These are phyloP conservation scores for Syzygium grande DNA, from an alignment of 345 rosid genomes.

Conservation along the genomic window DNA sequence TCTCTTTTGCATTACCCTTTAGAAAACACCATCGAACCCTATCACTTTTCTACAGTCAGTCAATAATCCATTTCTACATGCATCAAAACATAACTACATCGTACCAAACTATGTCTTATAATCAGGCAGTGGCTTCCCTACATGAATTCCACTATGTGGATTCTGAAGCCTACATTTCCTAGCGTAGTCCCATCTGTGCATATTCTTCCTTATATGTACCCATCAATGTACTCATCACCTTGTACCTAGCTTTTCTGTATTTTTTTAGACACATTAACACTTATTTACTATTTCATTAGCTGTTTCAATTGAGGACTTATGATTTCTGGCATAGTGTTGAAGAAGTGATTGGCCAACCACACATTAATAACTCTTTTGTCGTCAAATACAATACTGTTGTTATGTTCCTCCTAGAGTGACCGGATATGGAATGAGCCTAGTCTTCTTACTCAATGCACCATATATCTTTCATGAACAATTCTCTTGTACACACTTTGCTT, in stretches of 20 bases:
- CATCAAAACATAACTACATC: no score
- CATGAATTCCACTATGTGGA: neutral
- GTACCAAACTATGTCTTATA: neutral
- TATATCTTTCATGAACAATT: neutral
- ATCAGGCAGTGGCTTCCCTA: neutral
- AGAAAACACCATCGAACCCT: neutral
- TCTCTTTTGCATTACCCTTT: neutral
- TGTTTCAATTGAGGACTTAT: neutral
- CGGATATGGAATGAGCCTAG: neutral
- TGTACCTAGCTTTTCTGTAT: neutral
- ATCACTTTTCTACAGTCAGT: neutral
- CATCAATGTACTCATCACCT: neutral
- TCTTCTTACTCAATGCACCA: neutral
- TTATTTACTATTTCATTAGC: neutral
- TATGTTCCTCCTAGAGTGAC: neutral
- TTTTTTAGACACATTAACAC: neutral
- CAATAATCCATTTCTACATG: neutral
- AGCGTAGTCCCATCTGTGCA: neutral
- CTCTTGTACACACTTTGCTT: neutral
- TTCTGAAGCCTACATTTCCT: neutral
- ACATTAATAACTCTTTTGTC: neutral
- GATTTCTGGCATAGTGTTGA: neutral
- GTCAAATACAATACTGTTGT: neutral
- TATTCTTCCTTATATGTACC: neutral
- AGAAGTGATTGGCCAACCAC: neutral